Evolutionary conservation across 1,284 basidiomycete species (phyloP), one percentile per base, ranked within the genome.

Genomic region (Trichosporon asahii): DNA sequence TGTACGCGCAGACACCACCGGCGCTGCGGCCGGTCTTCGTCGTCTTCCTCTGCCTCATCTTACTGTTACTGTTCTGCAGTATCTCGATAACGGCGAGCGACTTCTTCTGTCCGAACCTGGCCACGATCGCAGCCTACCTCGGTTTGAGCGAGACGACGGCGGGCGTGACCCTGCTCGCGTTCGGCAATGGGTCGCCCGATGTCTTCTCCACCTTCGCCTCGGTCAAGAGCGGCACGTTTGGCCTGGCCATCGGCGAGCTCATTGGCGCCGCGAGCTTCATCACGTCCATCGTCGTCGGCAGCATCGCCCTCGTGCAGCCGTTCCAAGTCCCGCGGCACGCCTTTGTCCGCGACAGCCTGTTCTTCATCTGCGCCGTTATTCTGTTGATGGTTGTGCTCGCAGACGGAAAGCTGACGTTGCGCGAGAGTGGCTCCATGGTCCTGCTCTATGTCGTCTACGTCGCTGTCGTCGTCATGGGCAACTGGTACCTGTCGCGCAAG

Each of bases 211-310:
- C 96, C 0, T 98, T 96, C 80, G 92, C 93, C 0, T 93, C 96
- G 18, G 93, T 99, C 89, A 89, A 89, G 63, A 86, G 90, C 15
- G 86, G 90, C 76, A 93, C 94, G 0, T 94, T 95, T 7, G 89
- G 92, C 67, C 84, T 99, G 66, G 96, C 96, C 0, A 89, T 99
- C 65, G 96, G 96, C 46, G 96, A 99, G 83, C 87, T 99, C 5
- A 86, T 99, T 25, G 96, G 96, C 15, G 96, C 96, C 0, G 95
- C 96, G 1, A 89, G 93, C 1, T 99, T 98, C 85, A 96, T 98
- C 80, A 90, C 95, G 23, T 94, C 93, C 2, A 94, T 95, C 77
- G 95, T 99, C 49, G 95, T 93, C 2, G 96, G 96, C 6, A 92
- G 91, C 18, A 97, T 99, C 89, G 95, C 94, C 78, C 90, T 99